Evolutionary conservation across 1,139 yeast species (phyloP), one percentile per base, ranked within the genome.

Genomic region (Eremothecium coryli): DNA sequence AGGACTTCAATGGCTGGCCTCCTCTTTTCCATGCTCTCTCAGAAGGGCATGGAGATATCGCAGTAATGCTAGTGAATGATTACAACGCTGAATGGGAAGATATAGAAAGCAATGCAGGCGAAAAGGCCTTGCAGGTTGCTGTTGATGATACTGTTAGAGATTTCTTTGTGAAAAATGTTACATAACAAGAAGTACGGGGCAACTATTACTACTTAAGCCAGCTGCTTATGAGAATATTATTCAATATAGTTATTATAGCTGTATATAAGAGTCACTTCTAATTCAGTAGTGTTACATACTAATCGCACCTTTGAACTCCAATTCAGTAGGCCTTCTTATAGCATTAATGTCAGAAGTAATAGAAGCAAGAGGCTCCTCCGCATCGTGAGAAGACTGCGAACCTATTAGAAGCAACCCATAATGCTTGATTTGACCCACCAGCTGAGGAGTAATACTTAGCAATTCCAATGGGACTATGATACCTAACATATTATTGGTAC

Each of bases 1-100:
- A 71, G 27, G 97, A 88, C 52, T 48, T 49, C 13, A 68, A 70
- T 34, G 93, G 94, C 0, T 84, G 93, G 88, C 82, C 94, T 0
- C 76, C 95, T 0, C 57, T 88, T 45, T 94, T 85, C 56, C 94
- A 85, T 56, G 95, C 97, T 0, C 61, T 82, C 36, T 90, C 95
- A 0, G 98, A 88, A 55, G 96, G 96, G 0, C 79, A 80, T 51
- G 88, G 79, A 2, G 95, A 84, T 39, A 73, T 75, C 6, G 95
- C 82, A 0, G 67, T 74, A 2, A 50, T 64, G 26, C 61, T 88
- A 32, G 73, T 77, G 4, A 48, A 42, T 16, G 65, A 68, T 30
- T 62, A 67, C 18, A 93, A 93, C 0, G 95, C 94, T 1, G 85
- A 82, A 48, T 41, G 53, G 5, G 62, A 66, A 2, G 54, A 57